Percentiles rank a stretch among this genome's conserved stretches.
phyloP scores from a whole-genome alignment of 495 filamentous ascomycete genomes.

The Wilcoxina mikolae region DNA sequence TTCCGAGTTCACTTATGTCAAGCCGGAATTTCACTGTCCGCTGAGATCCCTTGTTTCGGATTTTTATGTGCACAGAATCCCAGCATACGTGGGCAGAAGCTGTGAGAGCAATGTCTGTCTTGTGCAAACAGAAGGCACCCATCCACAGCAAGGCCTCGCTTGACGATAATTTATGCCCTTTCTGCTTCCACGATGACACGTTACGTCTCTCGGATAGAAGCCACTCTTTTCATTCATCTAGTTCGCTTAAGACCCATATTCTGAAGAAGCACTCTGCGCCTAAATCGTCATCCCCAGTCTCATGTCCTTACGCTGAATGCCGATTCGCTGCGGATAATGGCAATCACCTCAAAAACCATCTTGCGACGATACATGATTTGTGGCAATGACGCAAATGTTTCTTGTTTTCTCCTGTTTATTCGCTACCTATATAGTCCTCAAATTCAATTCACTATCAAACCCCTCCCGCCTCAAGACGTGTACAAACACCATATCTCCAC shows the following conservation, averaged over 20 bases:
- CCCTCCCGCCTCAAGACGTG: no score
- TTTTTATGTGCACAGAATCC: background rate
- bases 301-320: background rate
- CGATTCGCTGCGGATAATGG: background rate
- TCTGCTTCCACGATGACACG: background rate
- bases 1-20: background rate
- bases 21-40: background rate
- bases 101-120: background rate
- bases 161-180: background rate
- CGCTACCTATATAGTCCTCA: no score
- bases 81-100: background rate
- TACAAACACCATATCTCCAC: no score
- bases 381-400: no score
- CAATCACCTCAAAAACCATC: background rate
- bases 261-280: background rate
- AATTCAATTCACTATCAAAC: no score
- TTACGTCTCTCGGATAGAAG: background rate
- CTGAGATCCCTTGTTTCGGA: background rate
- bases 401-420: no score
- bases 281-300: background rate
- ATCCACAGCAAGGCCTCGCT: background rate
- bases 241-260: background rate
- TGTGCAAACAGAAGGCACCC: background rate
- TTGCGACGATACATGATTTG: background rate
- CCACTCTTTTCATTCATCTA: background rate